Conservation (phyloP, 306 rosid genomes). For the Begonia fuchsioides region DNA sequence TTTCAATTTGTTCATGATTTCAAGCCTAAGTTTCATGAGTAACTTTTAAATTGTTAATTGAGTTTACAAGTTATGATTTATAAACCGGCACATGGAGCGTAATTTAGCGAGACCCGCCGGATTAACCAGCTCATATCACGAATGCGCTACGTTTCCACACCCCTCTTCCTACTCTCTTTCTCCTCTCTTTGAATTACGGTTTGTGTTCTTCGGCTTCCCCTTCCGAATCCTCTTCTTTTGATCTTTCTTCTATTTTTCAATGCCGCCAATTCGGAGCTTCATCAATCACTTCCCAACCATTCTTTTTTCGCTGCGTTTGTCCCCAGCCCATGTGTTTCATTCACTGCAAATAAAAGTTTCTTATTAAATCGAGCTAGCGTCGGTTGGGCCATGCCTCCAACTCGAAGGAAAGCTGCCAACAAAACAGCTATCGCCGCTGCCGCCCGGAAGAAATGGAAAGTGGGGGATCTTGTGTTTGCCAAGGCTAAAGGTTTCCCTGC, state of each 20-base stretch:
- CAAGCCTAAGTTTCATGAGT: too few species aligned
- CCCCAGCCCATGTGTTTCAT: constrained; percentile 12
- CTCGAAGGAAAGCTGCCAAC: constrained; percentile 58
- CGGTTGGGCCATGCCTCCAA: constrained; percentile 49
- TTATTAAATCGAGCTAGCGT: constrained; percentile 21
- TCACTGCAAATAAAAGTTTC: constrained; percentile 21
- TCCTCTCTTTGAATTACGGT: constrained; percentile 16
- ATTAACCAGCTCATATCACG: not conserved
- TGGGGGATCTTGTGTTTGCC: constrained; percentile 96
- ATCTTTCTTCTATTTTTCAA: constrained; percentile 21
- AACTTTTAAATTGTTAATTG: too few species aligned
- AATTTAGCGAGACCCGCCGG: too few species aligned
- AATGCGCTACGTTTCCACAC: constrained; percentile 33
- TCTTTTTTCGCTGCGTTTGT: constrained; percentile 31
- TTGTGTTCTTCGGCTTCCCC: too few species aligned
- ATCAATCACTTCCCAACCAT: constrained; percentile 13
- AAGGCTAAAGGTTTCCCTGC: constrained; percentile 94
- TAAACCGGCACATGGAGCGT: too few species aligned
- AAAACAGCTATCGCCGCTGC: constrained; percentile 79
- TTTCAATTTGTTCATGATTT: too few species aligned
- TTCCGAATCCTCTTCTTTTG: constrained; percentile 1
- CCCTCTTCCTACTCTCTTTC: too few species aligned
- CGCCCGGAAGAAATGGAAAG: constrained; percentile 77
- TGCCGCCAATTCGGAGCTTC: constrained; percentile 44
- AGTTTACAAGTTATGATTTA: too few species aligned